Evolutionary conservation across 768 basidiomycete genomes (phyloP).

Genomic region (Dendrothele bispora): DNA sequence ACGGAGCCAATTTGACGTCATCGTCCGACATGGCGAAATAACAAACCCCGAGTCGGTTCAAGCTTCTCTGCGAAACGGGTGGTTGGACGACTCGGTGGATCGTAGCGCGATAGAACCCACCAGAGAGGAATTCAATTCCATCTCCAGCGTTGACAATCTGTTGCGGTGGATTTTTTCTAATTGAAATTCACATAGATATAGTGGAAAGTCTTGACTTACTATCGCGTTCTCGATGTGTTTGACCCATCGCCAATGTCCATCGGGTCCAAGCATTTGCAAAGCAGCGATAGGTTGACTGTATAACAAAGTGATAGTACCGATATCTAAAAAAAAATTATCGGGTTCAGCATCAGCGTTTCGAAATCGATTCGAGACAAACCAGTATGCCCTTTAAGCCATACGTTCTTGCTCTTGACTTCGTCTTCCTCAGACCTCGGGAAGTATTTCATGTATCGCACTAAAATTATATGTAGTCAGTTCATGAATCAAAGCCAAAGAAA

Average conservation of each 20-base stretch:
- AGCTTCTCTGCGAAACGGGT: slow-evolving; percentile 42
- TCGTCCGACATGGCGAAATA: slow-evolving; percentile 49
- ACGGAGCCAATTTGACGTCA: slow-evolving; percentile 39
- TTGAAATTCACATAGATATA: background rate
- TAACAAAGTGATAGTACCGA: slow-evolving; percentile 40
- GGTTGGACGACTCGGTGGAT: slow-evolving; percentile 40
- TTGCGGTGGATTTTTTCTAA: no score
- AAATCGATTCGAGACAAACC: slow-evolving; percentile 22
- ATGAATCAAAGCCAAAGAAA: slow-evolving; percentile 1
- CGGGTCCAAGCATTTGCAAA: slow-evolving; percentile 37
- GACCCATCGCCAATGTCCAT: slow-evolving; percentile 40
- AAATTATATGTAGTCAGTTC: slow-evolving; percentile 1
- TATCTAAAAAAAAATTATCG: slow-evolving; percentile 30
- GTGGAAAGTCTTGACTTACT: slow-evolving; percentile 13
- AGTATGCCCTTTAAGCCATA: slow-evolving; percentile 53
- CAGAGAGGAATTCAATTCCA: slow-evolving; percentile 42
- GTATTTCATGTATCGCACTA: slow-evolving; percentile 50
- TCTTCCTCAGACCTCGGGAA: slow-evolving; percentile 42
- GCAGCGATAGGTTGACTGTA: slow-evolving; percentile 46
- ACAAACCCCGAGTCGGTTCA: slow-evolving; percentile 45
- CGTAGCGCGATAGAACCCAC: slow-evolving; percentile 13
- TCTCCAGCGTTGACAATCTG: slow-evolving; percentile 46
- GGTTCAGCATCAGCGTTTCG: background rate
- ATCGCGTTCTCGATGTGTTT: slow-evolving; percentile 40
- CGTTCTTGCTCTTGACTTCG: slow-evolving; percentile 40